Percentiles rank a stretch among this genome's conserved stretches.
Evolutionary conservation across 352 stramenopile species (phyloP).

Genomic region (Globisporangium solare): DNA sequence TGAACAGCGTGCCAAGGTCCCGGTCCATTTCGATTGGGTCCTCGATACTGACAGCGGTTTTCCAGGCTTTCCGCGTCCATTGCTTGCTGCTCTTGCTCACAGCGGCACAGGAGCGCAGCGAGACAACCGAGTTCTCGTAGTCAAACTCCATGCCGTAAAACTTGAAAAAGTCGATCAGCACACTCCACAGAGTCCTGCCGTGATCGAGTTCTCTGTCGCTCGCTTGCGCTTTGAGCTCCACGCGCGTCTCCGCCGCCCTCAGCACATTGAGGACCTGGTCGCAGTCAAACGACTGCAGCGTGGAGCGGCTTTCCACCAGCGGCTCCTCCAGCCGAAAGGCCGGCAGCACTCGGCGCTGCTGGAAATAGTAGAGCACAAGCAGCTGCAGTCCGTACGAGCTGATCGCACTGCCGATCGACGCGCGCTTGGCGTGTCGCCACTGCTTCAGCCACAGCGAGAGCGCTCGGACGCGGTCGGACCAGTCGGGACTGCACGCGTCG

Average conservation of each 20-base stretch:
- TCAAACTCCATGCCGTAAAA: conserved; percentile 77
- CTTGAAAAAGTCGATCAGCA: conserved; percentile 61
- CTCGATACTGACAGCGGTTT: conserved; percentile 55
- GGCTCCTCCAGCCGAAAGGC: conserved; percentile 34
- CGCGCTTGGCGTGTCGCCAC: conserved; percentile 35
- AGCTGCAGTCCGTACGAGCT: conserved; percentile 72
- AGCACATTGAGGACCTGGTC: conserved; percentile 22
- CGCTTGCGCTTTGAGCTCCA: not conserved
- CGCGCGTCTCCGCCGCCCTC: not conserved
- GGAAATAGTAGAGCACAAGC: conserved; percentile 67
- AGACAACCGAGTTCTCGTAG: conserved; percentile 57
- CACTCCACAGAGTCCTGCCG: conserved; percentile 21
- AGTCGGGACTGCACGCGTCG: conserved; percentile 2
- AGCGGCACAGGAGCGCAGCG: conserved; percentile 28
- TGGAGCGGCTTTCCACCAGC: conserved; percentile 16
- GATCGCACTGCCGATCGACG: conserved; percentile 28
- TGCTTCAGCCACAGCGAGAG: conserved; percentile 44
- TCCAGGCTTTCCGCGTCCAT: conserved; percentile 41
- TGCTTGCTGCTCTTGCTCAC: conserved; percentile 40
- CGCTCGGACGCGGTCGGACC: not conserved
- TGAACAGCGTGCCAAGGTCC: conserved; percentile 69
- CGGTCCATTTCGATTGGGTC: conserved; percentile 68
- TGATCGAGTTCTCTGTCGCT: not conserved
- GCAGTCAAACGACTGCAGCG: conserved; percentile 18
- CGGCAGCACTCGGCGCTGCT: conserved; percentile 39